phyloP scores from a whole-genome alignment of 2,329 filamentous ascomycete species.

The Stylonectria norvegica region DNA sequence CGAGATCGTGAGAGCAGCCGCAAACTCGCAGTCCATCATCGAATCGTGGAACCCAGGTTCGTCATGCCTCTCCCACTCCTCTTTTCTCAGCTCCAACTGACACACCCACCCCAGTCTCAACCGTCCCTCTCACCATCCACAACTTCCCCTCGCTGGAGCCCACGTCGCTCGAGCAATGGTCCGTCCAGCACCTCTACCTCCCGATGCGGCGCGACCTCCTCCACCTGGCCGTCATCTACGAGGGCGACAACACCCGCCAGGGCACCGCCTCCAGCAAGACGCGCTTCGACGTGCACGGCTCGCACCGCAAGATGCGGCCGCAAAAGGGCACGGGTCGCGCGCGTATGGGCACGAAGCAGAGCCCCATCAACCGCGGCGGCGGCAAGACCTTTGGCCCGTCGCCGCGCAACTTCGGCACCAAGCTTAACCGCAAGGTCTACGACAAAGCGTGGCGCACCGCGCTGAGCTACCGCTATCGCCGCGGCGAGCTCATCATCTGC shows the following conservation, averaged over 20 bases:
- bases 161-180: constrained; percentile 71
- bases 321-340: constrained; percentile 86
- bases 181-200: constrained; percentile 76
- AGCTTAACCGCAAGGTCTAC: constrained; percentile 84
- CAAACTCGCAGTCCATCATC: constrained; percentile 32
- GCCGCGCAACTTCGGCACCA: constrained; percentile 84
- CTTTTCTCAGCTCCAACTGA: constrained; percentile 8
- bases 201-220: constrained; percentile 88
- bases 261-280: constrained; percentile 83
- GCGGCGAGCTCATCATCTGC: constrained; percentile 82
- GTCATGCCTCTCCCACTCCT: constrained; percentile 7
- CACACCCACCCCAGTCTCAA: constrained; percentile 42
- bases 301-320: constrained; percentile 72
- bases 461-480: constrained; percentile 83
- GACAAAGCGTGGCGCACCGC: constrained; percentile 94
- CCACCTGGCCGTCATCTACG: constrained; percentile 87
- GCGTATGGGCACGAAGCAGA: constrained; percentile 76
- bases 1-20: constrained; percentile 34
- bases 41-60: constrained; percentile 47
- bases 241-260: constrained; percentile 83
- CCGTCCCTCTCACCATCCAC: constrained; percentile 82
- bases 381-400: constrained; percentile 88
- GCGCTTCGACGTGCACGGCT: constrained; percentile 78
- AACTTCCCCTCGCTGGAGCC: constrained; percentile 88
- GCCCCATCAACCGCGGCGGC: constrained; percentile 77